Evolutionary conservation across 257 asterid genomes (phyloP), one percentile per base, ranked within the genome.

Genomic region (Gentiana straminea): DNA sequence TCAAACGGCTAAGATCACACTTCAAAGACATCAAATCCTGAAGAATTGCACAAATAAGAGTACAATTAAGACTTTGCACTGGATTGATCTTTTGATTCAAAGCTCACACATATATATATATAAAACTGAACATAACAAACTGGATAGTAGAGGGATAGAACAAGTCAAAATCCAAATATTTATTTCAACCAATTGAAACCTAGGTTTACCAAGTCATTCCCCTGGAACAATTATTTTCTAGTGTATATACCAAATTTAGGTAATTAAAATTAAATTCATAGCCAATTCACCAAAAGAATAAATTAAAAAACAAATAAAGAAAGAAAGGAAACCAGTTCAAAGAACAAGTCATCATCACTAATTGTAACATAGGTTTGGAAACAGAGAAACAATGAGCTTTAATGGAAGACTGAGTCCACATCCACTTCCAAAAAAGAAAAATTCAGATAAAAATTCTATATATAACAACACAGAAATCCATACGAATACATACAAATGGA

Each of bases 1-100:
- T 68, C 52, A 52, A 60, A 43, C 69, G 62, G 63, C 68, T 55
- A 52, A 59, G 69, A n/a, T 66, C 65, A 44, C 38, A 61, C 67
- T 75, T 71, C 49, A 82, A 76, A 59, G 79, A 73, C 81, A 81
- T 70, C 58, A 74, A 62, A 41, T 41, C 46, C 46, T 41, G 46
- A 41, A 24, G 24, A 36, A 48, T 77, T 24, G 90, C 79, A 80
- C 65, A 80, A 43, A 47, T 5, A 59, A 3, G 59, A 55, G 59
- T 32, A 56, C 36, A 59, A 46, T 70, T 68, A 47, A 70, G 59
- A 70, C 24, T 47, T 58, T 33, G 35, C 15, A 39, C 54, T 55
- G 24, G 39, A n/a, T 43, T 41, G 34, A 35, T 24, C 33, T 10
- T 35, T 5, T 65, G 5, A 52, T 8, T 2, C 6, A 48, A 52